phyloP scores from a whole-genome alignment of 306 rosid species.

The Vachellia collinsii region DNA sequence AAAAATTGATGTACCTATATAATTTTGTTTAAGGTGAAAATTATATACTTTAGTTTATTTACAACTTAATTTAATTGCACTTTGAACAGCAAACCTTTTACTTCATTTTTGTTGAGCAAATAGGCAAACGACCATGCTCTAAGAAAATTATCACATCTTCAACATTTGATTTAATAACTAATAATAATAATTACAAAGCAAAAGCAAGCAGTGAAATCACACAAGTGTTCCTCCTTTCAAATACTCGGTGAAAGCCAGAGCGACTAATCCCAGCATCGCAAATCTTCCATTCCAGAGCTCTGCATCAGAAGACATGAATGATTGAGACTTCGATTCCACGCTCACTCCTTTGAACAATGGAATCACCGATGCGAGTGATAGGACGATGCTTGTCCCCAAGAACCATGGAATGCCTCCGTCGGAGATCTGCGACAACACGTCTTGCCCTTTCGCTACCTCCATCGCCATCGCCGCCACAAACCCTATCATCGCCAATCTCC shows the following conservation, averaged over 20 bases:
- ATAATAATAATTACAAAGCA: not conserved
- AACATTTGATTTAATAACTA: too few relatives aligned
- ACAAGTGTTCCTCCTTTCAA: slow-evolving; percentile 73
- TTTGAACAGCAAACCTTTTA: too few relatives aligned
- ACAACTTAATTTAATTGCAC: too few relatives aligned
- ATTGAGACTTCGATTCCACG: slow-evolving; percentile 66
- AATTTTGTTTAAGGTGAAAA: too few relatives aligned
- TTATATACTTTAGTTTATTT: too few relatives aligned
- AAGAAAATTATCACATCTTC: too few relatives aligned
- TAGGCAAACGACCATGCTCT: too few relatives aligned
- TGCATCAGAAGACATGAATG: slow-evolving; percentile 67
- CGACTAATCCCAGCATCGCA: slow-evolving; percentile 88
- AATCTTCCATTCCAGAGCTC: slow-evolving; percentile 84
- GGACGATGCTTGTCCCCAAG: slow-evolving; percentile 56
- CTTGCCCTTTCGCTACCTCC: slow-evolving; percentile 69
- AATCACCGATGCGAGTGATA: slow-evolving; percentile 68
- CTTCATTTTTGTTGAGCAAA: not conserved
- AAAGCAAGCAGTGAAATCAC: slow-evolving; percentile 3
- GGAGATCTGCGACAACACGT: slow-evolving; percentile 59
- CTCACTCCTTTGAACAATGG: slow-evolving; percentile 73
- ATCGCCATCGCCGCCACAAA: slow-evolving; percentile 77
- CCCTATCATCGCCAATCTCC: slow-evolving; percentile 87
- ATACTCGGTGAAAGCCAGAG: slow-evolving; percentile 71
- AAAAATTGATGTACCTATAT: too few relatives aligned
- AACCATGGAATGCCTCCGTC: slow-evolving; percentile 77